Base-by-base conservation (phyloP, 2,329 filamentous ascomycete genomes). In the Fusarium graminum region DNA sequence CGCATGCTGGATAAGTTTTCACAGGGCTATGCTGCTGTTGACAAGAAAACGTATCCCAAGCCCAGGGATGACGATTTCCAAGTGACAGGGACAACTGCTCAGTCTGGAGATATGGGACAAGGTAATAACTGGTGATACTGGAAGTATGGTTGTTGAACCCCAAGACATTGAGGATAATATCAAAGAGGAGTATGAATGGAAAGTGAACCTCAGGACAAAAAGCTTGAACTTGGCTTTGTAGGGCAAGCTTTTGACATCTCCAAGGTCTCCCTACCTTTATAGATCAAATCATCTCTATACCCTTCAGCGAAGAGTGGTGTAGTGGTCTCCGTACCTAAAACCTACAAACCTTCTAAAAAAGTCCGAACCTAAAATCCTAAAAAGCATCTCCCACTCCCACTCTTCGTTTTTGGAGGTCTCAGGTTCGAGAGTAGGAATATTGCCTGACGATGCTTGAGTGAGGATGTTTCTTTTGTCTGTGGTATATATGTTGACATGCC, bases 11-110 rank as follows among this genome's bases (percentile, higher is more conserved):
- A 74, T 34, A 67, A 66, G 26, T 77, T 77, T 36, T 70, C 71
- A 25, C 66, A 71, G 53, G 74, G 63, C 2, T 80, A 78, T 71
- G 78, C 76, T 5, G 76, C 77, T 5, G 72, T 75, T 38, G 68
- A 74, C 44, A 73, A 68, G 38, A 55, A 52, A n/a, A 65, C 58
- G 4, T 78, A 75, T 62, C 75, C 74, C 17, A 41, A 54, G 12
- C 72, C 70, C 5, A 70, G 59, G 34, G 57, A 51, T 8, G 71
- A 74, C 40, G 19, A 32, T 14, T 16, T n/a, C 39, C 13, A 46
- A 26, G 8, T 42, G 32, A 11, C 12, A 8, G 9, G 25, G 41
- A 43, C 26, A 17, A 12, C 22, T 19, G 25, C 45, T 29, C 29
- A 30, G 26, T 30, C 44, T 17, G 9, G 7, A 3, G 22, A 9